Evolutionary conservation across 192 early-diverging fungal species (phyloP).

Genomic region (Allomyces arbusculus): DNA sequence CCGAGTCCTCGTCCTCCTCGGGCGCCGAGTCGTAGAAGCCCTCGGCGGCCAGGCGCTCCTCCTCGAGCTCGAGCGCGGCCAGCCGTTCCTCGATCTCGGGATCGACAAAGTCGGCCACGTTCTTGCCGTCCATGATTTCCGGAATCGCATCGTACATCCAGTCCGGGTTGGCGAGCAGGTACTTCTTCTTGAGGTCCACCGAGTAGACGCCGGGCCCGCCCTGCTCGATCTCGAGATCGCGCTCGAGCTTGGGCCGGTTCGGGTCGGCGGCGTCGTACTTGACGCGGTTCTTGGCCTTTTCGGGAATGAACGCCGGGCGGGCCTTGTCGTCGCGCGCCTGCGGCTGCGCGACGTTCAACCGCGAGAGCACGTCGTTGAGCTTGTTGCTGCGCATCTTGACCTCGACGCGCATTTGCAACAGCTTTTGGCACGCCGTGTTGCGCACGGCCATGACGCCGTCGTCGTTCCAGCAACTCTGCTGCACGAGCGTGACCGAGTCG

Average conservation of each 20-base stretch:
- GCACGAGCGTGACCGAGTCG: constrained; percentile 49
- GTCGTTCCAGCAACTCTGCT: constrained; percentile 81
- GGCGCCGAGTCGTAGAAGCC: constrained; percentile 70
- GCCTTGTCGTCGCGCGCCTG: constrained; percentile 59
- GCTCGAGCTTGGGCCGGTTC: constrained; percentile 60
- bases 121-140: constrained; percentile 96
- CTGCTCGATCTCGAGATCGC: constrained; percentile 67
- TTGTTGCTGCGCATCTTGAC: constrained; percentile 77
- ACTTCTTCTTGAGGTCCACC: constrained; percentile 84
- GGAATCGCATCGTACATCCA: constrained; percentile 97
- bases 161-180: constrained; percentile 58
- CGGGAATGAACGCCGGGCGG: constrained; percentile 69
- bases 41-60: constrained; percentile 81
- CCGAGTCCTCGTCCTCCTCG: constrained; percentile 38
- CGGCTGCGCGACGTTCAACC: constrained; percentile 85
- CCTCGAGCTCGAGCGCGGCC: constrained; percentile 87
- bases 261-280: constrained; percentile 67
- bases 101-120: constrained; percentile 96
- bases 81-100: constrained; percentile 89
- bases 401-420: constrained; percentile 81
- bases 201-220: constrained; percentile 96
- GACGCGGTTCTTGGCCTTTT: constrained; percentile 35
- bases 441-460: constrained; percentile 93
- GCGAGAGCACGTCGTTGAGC: constrained; percentile 81
- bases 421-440: constrained; percentile 79